Evolutionary conservation across 257 asterid species (phyloP), one percentile per base, ranked within the genome.

Genomic region (Ehretia macrophylla): DNA sequence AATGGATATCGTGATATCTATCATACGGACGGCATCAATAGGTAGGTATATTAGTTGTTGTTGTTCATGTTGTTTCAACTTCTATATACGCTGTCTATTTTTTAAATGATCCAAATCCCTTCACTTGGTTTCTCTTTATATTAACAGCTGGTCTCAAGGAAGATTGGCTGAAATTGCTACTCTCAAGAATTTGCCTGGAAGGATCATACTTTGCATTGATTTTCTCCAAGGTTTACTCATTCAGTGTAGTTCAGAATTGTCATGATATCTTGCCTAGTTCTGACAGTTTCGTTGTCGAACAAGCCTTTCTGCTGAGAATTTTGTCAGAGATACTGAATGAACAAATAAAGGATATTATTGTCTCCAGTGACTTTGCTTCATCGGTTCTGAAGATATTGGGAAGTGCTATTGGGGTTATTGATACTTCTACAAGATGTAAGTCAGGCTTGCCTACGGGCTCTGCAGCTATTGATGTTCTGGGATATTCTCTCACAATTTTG

Each of bases 131-230:
- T 39, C 32, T 4, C 51, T 63, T 45, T 61, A n/a, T 65, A 27
- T 73, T 65, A 58, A 68, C 88, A 88, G 98, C 66, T 83, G 97
- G 93, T 62, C 79, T 68, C 59, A 45, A 47, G 44, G 93, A 86
- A 23, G 77, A 73, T 23, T 81, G 95, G 97, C 62, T 84, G 72
- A 88, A 79, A 55, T 68, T 70, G 64, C 84, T 88, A 60, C 73
- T 92, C 56, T 78, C 86, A 40, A 82, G 68, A 69, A 56, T 79
- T 63, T 92, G 90, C 65, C 57, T 84, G 11, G 87, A 84, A 61
- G 75, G 71, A 51, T 60, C 79, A 46, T 54, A 42, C 60, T 73
- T 79, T 44, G 66, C 69, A 17, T 63, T 75, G 51, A 14, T 79
- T 62, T 85, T 85, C 79, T 72, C 79, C 44, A 79, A 78, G 60